Base-by-base conservation (phyloP, 139 green algal species). In the Haematococcus sp. region DNA sequence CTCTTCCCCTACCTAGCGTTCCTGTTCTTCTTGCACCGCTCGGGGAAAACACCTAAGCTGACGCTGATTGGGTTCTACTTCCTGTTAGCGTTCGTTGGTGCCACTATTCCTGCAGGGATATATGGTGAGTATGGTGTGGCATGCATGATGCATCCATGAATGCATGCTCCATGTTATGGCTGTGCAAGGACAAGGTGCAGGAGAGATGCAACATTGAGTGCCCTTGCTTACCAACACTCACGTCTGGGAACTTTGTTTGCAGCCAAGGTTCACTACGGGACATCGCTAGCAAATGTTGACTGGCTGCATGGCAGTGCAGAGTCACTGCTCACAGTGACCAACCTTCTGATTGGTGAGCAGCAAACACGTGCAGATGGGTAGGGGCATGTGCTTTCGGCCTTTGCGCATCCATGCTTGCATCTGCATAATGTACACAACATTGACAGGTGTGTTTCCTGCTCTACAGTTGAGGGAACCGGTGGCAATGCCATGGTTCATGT, bases 1-100 rank as follows among this genome's bases (percentile, higher is more conserved):
- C 85, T 99, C 15, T 84, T 98, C 4, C 95, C 94, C 9, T 99
- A 98, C 79, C 78, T 94, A 4, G 90, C 66, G n/a, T 99, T 99
- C 78, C 81, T 99, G 0, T 98, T 92, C 80, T 89, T 84, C 74
- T 76, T 98, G 0, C 90, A 81, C 0, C 80, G 80, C 3, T 90
- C 85, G 0, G 89, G 86, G 44, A 80, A 91, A 71, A 92, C 95
- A 27, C 89, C 90, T 7, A 79, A 71, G 1, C 65, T 93, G 2
- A 83, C 77, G 2, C 51, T 94, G 0, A 90, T 94, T 59, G 96
- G 96, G 7, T 99, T 98, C 71, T 96, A 95, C 80, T 99, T 99
- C 85, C 85, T 99, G 13, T 86, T 99, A 7, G 92, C 89, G 0
- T 99, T 99, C 76, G 96, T 99, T 0, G 90, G 87, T 34, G 93